These are phyloP conservation scores for Pseudomassariella vexata DNA, from an alignment of 2,329 filamentous ascomycete species.

Conservation along the genomic window DNA sequence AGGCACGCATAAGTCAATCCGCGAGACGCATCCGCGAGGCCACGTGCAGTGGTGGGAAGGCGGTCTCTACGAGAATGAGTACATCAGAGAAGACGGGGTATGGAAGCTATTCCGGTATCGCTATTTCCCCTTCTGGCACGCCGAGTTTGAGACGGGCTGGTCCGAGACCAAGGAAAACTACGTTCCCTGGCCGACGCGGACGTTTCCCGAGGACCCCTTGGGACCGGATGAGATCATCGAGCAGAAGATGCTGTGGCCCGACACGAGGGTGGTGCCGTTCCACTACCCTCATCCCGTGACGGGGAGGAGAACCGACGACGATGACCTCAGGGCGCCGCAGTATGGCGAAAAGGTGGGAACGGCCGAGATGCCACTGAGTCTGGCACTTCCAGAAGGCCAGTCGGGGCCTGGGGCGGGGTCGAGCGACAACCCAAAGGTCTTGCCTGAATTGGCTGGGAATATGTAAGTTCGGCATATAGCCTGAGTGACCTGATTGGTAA, in stretches of 20 bases:
- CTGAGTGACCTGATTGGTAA: no score
- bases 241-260: slow-evolving; percentile 50
- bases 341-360: slow-evolving; percentile 34
- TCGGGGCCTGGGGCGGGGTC: slow-evolving; percentile 24
- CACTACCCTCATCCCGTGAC: slow-evolving; percentile 47
- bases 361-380: slow-evolving; percentile 33
- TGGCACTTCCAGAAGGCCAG: slow-evolving; percentile 31
- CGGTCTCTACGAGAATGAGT: slow-evolving; percentile 54
- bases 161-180: slow-evolving; percentile 47
- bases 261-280: slow-evolving; percentile 48
- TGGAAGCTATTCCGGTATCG: slow-evolving; percentile 50
- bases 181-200: slow-evolving; percentile 41
- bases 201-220: slow-evolving; percentile 41
- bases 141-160: slow-evolving; percentile 47
- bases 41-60: slow-evolving; percentile 54
- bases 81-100: slow-evolving; percentile 47
- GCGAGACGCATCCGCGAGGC: slow-evolving; percentile 43
- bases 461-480: slow-evolving; percentile 7
- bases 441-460: slow-evolving; percentile 30
- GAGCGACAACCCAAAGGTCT: slow-evolving; percentile 27
- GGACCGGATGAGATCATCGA: slow-evolving; percentile 48
- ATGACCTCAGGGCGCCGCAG: slow-evolving; percentile 41
- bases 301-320: slow-evolving; percentile 34
- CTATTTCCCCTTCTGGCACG: slow-evolving; percentile 55
- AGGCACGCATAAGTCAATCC: slow-evolving; percentile 45